phyloP scores from a whole-genome alignment of 192 early-diverging fungal genomes.

The Entrophospora sp. region DNA sequence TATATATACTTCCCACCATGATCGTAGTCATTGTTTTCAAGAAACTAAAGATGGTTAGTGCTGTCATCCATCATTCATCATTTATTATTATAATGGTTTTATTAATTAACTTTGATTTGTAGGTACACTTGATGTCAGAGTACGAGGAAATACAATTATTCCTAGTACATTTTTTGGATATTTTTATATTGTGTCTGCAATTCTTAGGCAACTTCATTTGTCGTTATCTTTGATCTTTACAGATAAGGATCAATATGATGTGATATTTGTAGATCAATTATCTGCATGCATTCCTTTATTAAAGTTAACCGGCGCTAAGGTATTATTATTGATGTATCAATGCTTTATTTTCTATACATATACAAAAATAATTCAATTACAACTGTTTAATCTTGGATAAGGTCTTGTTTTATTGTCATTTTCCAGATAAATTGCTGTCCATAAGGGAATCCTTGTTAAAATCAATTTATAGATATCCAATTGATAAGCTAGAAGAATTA shows the following conservation, averaged over 20 bases:
- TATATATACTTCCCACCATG: constrained; percentile 89
- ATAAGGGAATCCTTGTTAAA: constrained; percentile 51
- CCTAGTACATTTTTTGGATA: constrained; percentile 64
- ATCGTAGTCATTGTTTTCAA: constrained; percentile 78
- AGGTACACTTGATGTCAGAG: constrained; percentile 71
- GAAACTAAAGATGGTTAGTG: constrained; percentile 75
- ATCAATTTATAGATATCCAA: constrained; percentile 64
- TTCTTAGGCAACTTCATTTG: constrained; percentile 65
- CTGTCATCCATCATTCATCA: not conserved
- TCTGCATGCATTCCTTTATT: constrained; percentile 79
- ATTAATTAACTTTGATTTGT: not conserved
- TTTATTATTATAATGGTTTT: not conserved
- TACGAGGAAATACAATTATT: constrained; percentile 62
- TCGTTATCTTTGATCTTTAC: constrained; percentile 32
- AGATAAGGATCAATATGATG: constrained; percentile 47
- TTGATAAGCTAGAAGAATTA: constrained; percentile 77
- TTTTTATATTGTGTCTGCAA: constrained; percentile 75
- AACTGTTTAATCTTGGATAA: constrained; percentile 21
- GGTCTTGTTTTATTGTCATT: constrained; percentile 95
- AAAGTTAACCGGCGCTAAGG: constrained; percentile 50
- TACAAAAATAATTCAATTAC: not conserved
- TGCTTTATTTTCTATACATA: not conserved
- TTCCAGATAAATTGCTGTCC: constrained; percentile 82
- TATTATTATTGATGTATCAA: constrained; percentile 21
- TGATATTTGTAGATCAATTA: constrained; percentile 82